Evolutionary conservation across 768 basidiomycete species (phyloP).

Genomic region (Podaxis sp.): DNA sequence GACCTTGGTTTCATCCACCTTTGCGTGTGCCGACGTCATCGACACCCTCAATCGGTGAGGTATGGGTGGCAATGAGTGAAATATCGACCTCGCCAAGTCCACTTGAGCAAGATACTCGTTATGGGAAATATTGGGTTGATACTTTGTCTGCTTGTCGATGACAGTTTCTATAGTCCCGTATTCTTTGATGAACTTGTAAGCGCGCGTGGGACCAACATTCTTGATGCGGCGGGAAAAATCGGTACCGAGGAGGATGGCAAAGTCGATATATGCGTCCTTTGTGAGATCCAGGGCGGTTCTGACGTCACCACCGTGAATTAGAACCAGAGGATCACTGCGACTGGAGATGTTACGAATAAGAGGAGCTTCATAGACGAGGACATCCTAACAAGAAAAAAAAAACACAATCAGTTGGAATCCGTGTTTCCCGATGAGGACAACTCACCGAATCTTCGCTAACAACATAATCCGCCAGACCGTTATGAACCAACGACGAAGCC

Average conservation of each 20-base stretch:
- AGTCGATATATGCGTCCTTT: slow-evolving; percentile 69
- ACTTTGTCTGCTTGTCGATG: slow-evolving; percentile 51
- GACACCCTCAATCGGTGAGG: slow-evolving; percentile 36
- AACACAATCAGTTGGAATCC: slow-evolving; percentile 10
- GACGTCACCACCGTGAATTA: slow-evolving; percentile 65
- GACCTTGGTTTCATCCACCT: slow-evolving; percentile 43
- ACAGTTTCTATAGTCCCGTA: slow-evolving; percentile 75
- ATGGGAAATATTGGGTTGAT: slow-evolving; percentile 44
- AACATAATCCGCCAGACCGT: slow-evolving; percentile 83
- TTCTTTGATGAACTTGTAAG: slow-evolving; percentile 72
- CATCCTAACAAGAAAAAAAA: slow-evolving; percentile 51
- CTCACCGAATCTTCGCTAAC: slow-evolving; percentile 87
- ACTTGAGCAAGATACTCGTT: slow-evolving; percentile 66
- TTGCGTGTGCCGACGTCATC: slow-evolving; percentile 29
- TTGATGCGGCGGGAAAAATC: slow-evolving; percentile 88
- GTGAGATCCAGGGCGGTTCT: slow-evolving; percentile 58
- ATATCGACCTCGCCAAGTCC: slow-evolving; percentile 59
- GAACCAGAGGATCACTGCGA: slow-evolving; percentile 54
- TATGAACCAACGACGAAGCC: slow-evolving; percentile 72
- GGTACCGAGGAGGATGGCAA: slow-evolving; percentile 84
- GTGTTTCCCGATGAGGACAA: slow-evolving; percentile 4
- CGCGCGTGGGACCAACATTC: slow-evolving; percentile 75
- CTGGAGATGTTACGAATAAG: slow-evolving; percentile 76
- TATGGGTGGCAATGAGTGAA: slow-evolving; percentile 63
- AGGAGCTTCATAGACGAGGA: slow-evolving; percentile 80